Percentiles rank a stretch among this genome's conserved stretches.
Evolutionary conservation across 306 rosid species (phyloP).

Genomic region (Dicorynia guianensis): DNA sequence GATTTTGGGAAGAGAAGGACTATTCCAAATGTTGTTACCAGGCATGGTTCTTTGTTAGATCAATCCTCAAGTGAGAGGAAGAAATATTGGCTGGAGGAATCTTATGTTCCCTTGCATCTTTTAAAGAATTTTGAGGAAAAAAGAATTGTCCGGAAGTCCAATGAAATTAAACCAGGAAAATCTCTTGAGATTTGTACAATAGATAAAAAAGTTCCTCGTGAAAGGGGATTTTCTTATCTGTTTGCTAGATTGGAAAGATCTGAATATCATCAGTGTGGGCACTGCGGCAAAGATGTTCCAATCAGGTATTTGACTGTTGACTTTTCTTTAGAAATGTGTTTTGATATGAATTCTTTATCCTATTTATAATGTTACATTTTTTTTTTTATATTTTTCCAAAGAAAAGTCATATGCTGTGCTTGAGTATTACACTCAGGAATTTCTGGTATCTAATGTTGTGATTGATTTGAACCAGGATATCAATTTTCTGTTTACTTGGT

Average conservation of each 20-base stretch:
- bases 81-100: constrained; percentile 89
- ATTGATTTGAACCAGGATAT: too few relatives aligned
- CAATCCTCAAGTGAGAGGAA: constrained; percentile 78
- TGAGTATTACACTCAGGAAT: neutral
- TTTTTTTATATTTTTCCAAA: neutral
- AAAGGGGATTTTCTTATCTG: constrained; percentile 77
- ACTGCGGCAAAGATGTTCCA: constrained; percentile 84
- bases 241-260: constrained; percentile 75
- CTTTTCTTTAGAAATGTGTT: neutral
- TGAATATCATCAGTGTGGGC: constrained; percentile 56
- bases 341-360: constrained; percentile 17
- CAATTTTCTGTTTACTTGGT: too few relatives aligned
- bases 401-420: neutral
- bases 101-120: constrained; percentile 86
- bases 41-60: constrained; percentile 71
- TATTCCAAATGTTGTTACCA: constrained; percentile 72
- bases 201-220: constrained; percentile 43
- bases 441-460: too few relatives aligned
- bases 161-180: constrained; percentile 61
- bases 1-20: constrained; percentile 98
- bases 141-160: constrained; percentile 73
- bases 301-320: constrained; percentile 63
- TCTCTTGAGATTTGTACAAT: constrained; percentile 47
- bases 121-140: constrained; percentile 92
- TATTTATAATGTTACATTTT: neutral